Conservation (phyloP, 2,329 filamentous ascomycete genomes). For the Aureobasidium mangrovei region DNA sequence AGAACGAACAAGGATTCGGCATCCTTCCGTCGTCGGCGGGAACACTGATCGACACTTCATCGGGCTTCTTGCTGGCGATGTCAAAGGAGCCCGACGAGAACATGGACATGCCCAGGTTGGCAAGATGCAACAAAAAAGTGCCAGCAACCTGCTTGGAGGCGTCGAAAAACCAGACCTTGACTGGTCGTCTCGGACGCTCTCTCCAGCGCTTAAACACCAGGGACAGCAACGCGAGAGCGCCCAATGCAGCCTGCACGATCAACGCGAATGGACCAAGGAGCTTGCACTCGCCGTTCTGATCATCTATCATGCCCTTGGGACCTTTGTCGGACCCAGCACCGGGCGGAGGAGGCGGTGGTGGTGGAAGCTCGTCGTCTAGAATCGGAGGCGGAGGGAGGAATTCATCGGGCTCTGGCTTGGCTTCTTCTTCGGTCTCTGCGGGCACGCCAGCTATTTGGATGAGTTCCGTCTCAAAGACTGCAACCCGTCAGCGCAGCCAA, state of each 20-base stretch:
- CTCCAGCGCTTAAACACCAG: slow-evolving; percentile 90
- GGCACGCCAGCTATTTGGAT: slow-evolving; percentile 68
- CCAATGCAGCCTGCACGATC: slow-evolving; percentile 79
- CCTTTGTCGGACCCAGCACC: neutral
- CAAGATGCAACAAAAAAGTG: slow-evolving; percentile 79
- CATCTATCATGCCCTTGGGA: slow-evolving; percentile 4
- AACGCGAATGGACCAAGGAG: slow-evolving; percentile 87
- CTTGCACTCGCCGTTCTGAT: slow-evolving; percentile 61
- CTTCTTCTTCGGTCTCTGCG: slow-evolving; percentile 14
- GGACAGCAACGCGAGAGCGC: slow-evolving; percentile 70
- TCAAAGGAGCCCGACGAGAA: slow-evolving; percentile 79
- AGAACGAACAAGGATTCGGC: slow-evolving; percentile 95
- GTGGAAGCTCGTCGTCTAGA: slow-evolving; percentile 8
- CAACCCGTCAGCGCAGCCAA: neutral
- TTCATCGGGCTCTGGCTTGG: slow-evolving; percentile 10
- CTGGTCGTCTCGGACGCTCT: slow-evolving; percentile 79
- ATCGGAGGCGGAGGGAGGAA: slow-evolving; percentile 15
- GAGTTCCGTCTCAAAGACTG: slow-evolving; percentile 81
- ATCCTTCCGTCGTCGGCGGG: slow-evolving; percentile 48
- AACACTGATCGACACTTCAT: slow-evolving; percentile 24
- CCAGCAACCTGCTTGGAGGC: slow-evolving; percentile 96
- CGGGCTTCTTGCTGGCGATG: slow-evolving; percentile 42
- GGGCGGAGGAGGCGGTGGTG: neutral
- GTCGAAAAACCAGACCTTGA: slow-evolving; percentile 98
- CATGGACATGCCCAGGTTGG: slow-evolving; percentile 95